These are phyloP conservation scores for Taphrina confusa DNA, from an alignment of 1,139 yeast genomes.

Conservation along the genomic window DNA sequence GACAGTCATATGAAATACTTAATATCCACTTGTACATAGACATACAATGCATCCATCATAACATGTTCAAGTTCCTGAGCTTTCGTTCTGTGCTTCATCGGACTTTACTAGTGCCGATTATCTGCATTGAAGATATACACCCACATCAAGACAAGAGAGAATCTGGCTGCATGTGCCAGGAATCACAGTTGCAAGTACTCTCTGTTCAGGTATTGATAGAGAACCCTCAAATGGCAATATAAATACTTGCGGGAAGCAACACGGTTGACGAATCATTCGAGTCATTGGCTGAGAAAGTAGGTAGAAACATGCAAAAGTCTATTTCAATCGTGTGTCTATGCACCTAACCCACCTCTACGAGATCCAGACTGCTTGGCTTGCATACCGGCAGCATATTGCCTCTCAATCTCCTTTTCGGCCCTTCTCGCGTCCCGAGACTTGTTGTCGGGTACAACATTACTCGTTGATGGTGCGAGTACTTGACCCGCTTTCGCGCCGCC, in stretches of 20 bases:
- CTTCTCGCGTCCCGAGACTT: slow-evolving; percentile 13
- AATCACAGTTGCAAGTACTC: too few relatives aligned
- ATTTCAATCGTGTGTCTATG: background rate
- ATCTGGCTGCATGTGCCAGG: too few relatives aligned
- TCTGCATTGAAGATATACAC: too few relatives aligned
- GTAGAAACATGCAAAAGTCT: background rate
- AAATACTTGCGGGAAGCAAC: background rate
- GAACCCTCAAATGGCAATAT: background rate
- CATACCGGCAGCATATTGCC: slow-evolving; percentile 29
- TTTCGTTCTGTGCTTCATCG: too few relatives aligned
- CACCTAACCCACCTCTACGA: slow-evolving; percentile 26
- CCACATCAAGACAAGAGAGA: too few relatives aligned
- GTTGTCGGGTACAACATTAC: background rate
- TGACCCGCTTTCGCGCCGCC: slow-evolving; percentile 29
- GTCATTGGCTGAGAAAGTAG: background rate
- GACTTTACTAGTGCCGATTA: too few relatives aligned
- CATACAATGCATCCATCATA: background rate
- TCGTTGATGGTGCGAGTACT: too few relatives aligned
- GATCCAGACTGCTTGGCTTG: slow-evolving; percentile 25
- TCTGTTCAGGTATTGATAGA: too few relatives aligned
- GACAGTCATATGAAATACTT: background rate
- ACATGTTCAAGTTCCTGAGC: too few relatives aligned
- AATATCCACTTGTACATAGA: background rate
- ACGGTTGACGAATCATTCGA: background rate
- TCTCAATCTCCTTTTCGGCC: slow-evolving; percentile 27